Evolutionary conservation across 768 basidiomycete genomes (phyloP).

Genomic region (Thelephora aurantiotincta): DNA sequence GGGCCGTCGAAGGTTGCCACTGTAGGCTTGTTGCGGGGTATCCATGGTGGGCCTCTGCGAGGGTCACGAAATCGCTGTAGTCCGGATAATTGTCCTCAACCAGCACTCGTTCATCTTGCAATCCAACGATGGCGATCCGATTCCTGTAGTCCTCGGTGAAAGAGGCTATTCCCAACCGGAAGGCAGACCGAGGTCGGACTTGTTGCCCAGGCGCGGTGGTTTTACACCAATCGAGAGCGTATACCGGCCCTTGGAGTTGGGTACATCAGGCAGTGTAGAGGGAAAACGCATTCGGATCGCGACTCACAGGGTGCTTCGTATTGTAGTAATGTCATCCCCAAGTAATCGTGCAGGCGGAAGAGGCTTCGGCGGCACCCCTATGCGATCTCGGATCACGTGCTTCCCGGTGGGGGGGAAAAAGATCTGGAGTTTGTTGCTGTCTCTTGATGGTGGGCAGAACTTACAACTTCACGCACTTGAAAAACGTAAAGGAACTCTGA

Average conservation of each 20-base stretch:
- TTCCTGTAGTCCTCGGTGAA: conserved; percentile 77
- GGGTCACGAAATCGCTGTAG: conserved; percentile 76
- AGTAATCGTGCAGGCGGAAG: neutral
- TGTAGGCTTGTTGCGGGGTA: conserved; percentile 90
- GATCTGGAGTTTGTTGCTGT: too few species aligned
- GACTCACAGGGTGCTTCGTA: conserved; percentile 18
- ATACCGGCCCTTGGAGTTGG: conserved; percentile 55
- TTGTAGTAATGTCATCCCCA: conserved; percentile 13
- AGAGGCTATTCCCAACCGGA: conserved; percentile 77
- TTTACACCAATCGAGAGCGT: conserved; percentile 83
- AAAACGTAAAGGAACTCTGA: too few species aligned
- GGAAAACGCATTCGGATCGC: neutral
- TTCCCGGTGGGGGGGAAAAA: too few species aligned
- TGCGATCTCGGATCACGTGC: too few species aligned
- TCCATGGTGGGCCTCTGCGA: conserved; percentile 74
- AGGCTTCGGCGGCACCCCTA: too few species aligned
- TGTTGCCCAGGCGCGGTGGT: conserved; percentile 62
- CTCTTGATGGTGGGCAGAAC: too few species aligned
- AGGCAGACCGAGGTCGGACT: conserved; percentile 58
- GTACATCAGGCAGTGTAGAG: neutral
- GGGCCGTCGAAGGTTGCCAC: conserved; percentile 76
- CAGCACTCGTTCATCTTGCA: conserved; percentile 78
- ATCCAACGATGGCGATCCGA: conserved; percentile 62
- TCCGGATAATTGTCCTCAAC: conserved; percentile 74
- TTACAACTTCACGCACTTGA: too few species aligned